Base-by-base conservation (phyloP, 495 filamentous ascomycete species). In the Tuber umbilicatum region DNA sequence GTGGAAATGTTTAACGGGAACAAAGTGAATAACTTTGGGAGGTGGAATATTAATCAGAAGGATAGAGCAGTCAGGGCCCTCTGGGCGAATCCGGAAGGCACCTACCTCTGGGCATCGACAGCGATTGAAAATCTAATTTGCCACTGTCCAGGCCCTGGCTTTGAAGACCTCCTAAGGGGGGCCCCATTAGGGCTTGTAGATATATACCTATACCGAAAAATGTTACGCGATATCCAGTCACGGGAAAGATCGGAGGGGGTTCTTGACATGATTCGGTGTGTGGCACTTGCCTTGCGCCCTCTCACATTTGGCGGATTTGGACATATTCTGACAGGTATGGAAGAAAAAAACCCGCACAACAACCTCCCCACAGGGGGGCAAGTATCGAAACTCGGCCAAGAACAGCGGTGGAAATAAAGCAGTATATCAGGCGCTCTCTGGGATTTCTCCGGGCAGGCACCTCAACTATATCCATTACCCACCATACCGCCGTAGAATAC, bases 381-480 rank as follows among this genome's bases (percentile, higher is more conserved):
- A 5, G 1, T 4, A 5, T 1, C 1, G 5, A 5, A 17, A 6
- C 6, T 35, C 12, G 14, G 27, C 2, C 4, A 0, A 31, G 5
- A 2, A 14, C 23, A 17, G 12, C 16, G 12, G 12, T 14, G 4
- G 27, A 64, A 64, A 17, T 64, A n/a, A 31, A 6, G 27, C 27
- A 17, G 3, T 35, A 35, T 17, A 14, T 35, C 14, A 10, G 14
- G 27, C 35, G 12, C 3, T 31, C 55, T 0, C 55, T 16, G n/a
- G 10, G 10, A 64, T 64, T 64, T 17, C 55, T 64, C 27, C 55
- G n/a, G 14, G 27, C 2, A 2, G 5, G 9, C 3, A 14, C 10
- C 1, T 3, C 10, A 35, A 16, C 10, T 64, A 14, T 64, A 64
- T 64, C 27, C 55, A 64, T 64, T 64, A 27, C 35, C 12, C 55